Base-by-base conservation (phyloP, 2,329 filamentous ascomycete species). In the Pseudogymnoascus sp. region DNA sequence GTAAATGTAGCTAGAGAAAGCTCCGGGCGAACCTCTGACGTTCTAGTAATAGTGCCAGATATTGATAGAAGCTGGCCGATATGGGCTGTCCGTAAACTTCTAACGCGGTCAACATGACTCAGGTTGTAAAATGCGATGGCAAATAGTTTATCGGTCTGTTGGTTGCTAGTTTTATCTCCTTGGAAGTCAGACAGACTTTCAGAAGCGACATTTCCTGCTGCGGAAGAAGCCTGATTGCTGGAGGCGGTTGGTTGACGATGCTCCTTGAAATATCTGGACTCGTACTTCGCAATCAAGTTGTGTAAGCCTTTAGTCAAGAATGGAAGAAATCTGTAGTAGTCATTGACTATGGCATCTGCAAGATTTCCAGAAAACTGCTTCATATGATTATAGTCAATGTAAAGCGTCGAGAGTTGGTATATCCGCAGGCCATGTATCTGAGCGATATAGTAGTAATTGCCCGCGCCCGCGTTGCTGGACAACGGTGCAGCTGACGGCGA, bases 141-240 rank as follows among this genome's bases (percentile, higher is more conserved):
- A 74, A 99, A 97, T 38, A 99, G 81, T 79, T 96, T 97, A 77
- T 99, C 94, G 0, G 94, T 97, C 77, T 97, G 92, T 75, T 97
- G 92, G 74, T 96, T 91, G 62, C 88, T 86, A 31, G 90, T 95
- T 76, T 91, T 89, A 69, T 86, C 85, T 49, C 86, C 84, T 43
- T 86, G 81, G 14, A 68, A 72, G 62, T 90, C 88, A 14, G 83
- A 82, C 70, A 87, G 83, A 69, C 80, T 86, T 37, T 79, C 81
- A 6, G 83, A 84, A 62, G 84, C 85, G 37, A 81, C 77, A 63
- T 84, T 83, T 70, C 84, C 88, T 29, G 80, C 79, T 23, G 82
- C 87, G 0, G 90, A 88, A 4, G 87, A 87, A 1, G 89, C 85
- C 66, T 87, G 81, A 61, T 85, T 87, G 65, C 88, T 89, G 14